Conservation (phyloP, 2,329 filamentous ascomycete species). For the Xylaria sp. region DNA sequence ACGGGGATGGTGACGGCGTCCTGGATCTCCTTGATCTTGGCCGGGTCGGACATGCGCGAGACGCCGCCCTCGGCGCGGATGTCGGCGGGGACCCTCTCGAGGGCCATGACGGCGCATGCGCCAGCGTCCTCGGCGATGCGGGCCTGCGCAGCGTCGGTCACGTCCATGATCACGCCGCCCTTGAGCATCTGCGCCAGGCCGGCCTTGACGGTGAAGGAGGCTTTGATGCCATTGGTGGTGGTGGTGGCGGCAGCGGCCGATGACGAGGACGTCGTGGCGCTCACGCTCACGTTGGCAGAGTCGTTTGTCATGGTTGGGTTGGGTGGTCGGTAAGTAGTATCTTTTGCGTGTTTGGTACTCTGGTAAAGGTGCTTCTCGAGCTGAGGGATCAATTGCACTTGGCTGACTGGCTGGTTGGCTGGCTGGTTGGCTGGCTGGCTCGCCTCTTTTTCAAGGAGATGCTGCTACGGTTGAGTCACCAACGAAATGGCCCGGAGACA, state of each 20-base stretch:
- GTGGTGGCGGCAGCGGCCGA: slow-evolving; percentile 44
- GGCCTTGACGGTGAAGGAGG: slow-evolving; percentile 88
- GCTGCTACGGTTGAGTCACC: not conserved
- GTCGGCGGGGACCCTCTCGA: slow-evolving; percentile 96
- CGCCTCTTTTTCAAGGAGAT: not conserved
- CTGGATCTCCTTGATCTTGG: slow-evolving; percentile 96
- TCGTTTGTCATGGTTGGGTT: slow-evolving; percentile 33
- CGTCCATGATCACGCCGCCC: slow-evolving; percentile 99
- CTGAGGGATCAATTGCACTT: not conserved
- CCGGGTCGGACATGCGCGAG: slow-evolving; percentile 94
- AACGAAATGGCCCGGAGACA: too few relatives aligned
- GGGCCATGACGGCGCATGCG: slow-evolving; percentile 96
- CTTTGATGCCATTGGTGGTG: slow-evolving; percentile 49
- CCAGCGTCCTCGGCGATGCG: slow-evolving; percentile 98
- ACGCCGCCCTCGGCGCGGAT: slow-evolving; percentile 94
- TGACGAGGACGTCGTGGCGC: slow-evolving; percentile 37
- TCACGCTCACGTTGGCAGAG: slow-evolving; percentile 16
- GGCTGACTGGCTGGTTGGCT: not conserved
- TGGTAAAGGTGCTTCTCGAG: not conserved
- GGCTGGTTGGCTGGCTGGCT: not conserved
- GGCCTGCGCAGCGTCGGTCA: slow-evolving; percentile 91
- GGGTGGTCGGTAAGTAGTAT: not conserved
- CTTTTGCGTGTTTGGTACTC: not conserved
- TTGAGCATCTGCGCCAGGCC: slow-evolving; percentile 98
- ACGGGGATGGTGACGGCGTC: slow-evolving; percentile 94